Evolutionary conservation across 495 filamentous ascomycete species (phyloP), one percentile per base, ranked within the genome.

Genomic region (Bryoglossum gracile): DNA sequence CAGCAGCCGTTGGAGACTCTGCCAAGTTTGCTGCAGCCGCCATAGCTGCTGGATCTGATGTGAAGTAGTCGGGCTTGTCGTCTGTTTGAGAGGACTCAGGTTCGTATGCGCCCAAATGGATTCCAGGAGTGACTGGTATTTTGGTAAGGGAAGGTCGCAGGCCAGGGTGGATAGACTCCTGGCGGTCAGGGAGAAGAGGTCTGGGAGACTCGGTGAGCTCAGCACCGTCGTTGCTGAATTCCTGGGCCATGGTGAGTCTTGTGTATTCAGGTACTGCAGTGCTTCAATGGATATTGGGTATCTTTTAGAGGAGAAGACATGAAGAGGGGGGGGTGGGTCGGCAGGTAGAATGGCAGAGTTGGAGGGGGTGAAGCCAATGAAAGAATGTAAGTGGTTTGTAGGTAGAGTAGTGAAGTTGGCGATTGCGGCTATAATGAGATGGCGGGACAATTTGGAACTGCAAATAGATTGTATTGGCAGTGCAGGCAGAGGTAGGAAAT

Each of bases 111-210:
- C 62, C 59, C 37, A 49, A 52, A 8, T 57, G 42, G 43, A 75
- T 74, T 17, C 63, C 73, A 4, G 75, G 75, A 3, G 75, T 78
- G 36, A 78, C 75, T 8, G 74, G 68, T 0, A 58, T 36, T 10
- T 56, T 45, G 13, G 48, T 57, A n/a, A 57, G 17, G 30, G 55
- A 55, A 4, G 51, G 45, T 10, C 34, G 54, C 21, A 54, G 54
- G 8, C 50, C 50, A 19, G 57, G 57, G 48, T 60, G 57, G 14
- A 51, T 16, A 1, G 54, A 54, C 0, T 51, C 53, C 35, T 53
- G 39, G 14, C 36, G 8, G 8, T 23, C 44, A n/a, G 42, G 14
- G 3, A 33, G 36, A 2, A 47, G 22, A 22, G 53, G 47, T 10
- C 30, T 28, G 6, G 52, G 56, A 18, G 48, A 50, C 23, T 53